These are phyloP conservation scores for Chloris gayana DNA, from an alignment of 176 grass and related monocot genomes.

Conservation along the genomic window DNA sequence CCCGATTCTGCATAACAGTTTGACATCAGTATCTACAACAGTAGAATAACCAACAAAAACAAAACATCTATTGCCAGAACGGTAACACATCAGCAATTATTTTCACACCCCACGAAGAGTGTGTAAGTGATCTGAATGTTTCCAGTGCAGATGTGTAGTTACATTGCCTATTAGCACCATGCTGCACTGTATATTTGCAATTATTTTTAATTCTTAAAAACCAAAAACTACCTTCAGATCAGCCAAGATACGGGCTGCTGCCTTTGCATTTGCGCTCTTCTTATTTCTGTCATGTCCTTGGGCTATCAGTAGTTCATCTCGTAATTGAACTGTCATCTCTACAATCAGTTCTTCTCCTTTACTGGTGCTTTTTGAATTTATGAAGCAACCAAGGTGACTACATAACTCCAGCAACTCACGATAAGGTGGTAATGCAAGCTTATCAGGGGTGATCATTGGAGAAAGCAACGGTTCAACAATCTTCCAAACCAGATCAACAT, in stretches of 20 bases:
- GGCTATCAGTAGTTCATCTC: constrained; percentile 66
- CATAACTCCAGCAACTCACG: constrained; percentile 87
- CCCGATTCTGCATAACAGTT: constrained; percentile 43
- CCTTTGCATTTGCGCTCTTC: constrained; percentile 82
- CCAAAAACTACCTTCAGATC: constrained; percentile 70
- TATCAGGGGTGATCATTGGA: constrained; percentile 91
- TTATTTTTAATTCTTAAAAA: constrained; percentile 24
- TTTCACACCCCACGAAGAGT: background rate
- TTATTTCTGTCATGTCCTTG: constrained; percentile 64
- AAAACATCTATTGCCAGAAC: constrained; percentile 15
- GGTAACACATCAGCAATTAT: background rate
- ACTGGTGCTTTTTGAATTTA: constrained; percentile 59
- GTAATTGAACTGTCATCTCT: constrained; percentile 72
- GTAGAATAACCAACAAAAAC: constrained; percentile 3
- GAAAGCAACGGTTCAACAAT: constrained; percentile 77
- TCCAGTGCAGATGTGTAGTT: constrained; percentile 4
- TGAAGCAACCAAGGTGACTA: constrained; percentile 76
- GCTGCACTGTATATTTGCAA: background rate
- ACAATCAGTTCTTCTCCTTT: constrained; percentile 70
- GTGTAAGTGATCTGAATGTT: background rate
- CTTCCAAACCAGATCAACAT: constrained; percentile 74
- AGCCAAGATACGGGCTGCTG: constrained; percentile 65
- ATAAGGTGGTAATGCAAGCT: constrained; percentile 74
- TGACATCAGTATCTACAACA: constrained; percentile 29
- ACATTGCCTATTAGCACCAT: constrained; percentile 16